Base-by-base conservation (phyloP, 2,329 filamentous ascomycete genomes). In the Colletotrichum sublineola region DNA sequence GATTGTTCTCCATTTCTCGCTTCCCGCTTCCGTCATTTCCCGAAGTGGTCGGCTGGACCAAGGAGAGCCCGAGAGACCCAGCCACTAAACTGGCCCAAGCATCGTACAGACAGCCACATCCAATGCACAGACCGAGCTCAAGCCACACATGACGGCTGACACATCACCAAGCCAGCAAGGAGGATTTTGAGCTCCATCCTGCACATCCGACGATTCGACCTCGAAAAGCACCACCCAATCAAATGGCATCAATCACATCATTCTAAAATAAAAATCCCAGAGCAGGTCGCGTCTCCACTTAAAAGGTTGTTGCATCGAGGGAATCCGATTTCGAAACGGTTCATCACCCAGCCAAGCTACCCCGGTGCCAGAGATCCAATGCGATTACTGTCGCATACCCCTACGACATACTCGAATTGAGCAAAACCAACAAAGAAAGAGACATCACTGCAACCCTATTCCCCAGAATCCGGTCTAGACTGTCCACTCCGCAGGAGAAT, bases 11-110 rank as follows among this genome's bases (percentile, higher is more conserved):
- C 65, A 33, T 31, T 12, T 5, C 33, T 24, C 15, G 36, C n/a
- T 40, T 46, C 50, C 50, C 60, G 1, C 60, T 65, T 73, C 70
- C 70, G 70, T 73, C 66, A 65, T 69, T 70, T 70, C 70, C 70
- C 70, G 70, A 73, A 5, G 68, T 52, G 69, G 60, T 55, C 69
- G 66, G 58, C 57, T 67, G 11, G 46, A 29, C 20, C 48, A 11
- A n/a, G 38, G 18, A 15, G 3, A 55, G 36, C 12, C 52, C 48
- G 29, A 53, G 46, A 40, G 31, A 29, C 40, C 42, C 46, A 64
- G 69, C 69, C 68, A 68, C 52, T 3, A 4, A 58, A 15, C 48
- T 42, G 36, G 24, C 11, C 24, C 24, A 24, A 24, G 24, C 24
- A 24, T 24, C 24, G 24, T 24, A 24, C 24, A 24, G 24, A 24